phyloP scores from a whole-genome alignment of 495 filamentous ascomycete species.

The Hypoxylon lenormandii region DNA sequence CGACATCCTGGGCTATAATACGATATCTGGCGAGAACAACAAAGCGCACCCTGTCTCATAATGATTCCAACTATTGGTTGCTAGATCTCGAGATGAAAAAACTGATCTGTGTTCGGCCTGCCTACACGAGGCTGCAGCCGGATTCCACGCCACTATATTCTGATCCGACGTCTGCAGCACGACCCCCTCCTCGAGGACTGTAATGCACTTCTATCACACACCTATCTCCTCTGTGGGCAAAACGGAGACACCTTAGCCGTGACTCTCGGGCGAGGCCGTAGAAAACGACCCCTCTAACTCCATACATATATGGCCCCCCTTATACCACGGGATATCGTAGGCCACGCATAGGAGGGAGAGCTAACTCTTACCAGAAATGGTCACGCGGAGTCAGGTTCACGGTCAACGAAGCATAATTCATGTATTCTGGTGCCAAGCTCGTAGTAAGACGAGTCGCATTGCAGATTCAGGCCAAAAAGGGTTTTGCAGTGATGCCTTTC shows the following conservation, averaged over 20 bases:
- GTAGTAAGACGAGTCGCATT: conserved; percentile 47
- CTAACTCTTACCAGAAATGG: conserved; percentile 27
- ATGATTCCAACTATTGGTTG: conserved; percentile 26
- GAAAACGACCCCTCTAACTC: conserved; percentile 1
- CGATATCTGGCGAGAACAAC: conserved; percentile 8
- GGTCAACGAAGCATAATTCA: conserved; percentile 25
- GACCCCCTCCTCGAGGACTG: conserved; percentile 18
- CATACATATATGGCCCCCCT: conserved; percentile 7
- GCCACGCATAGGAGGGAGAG: conserved; percentile 7
- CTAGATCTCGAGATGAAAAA: conserved; percentile 29
- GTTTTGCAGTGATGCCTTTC: conserved; percentile 45
- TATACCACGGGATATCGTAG: conserved; percentile 22
- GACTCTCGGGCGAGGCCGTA: conserved; percentile 19
- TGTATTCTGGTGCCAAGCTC: conserved; percentile 34
- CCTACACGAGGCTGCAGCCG: conserved; percentile 38
- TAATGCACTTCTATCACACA: conserved; percentile 40
- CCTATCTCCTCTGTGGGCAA: conserved; percentile 34
- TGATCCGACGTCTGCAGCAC: conserved; percentile 24
- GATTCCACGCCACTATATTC: conserved; percentile 17
- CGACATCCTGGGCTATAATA: conserved; percentile 37
- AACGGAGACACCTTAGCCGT: conserved; percentile 34
- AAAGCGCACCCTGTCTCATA: conserved; percentile 29
- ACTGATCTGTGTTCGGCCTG: conserved; percentile 21
- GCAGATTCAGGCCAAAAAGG: conserved; percentile 33
- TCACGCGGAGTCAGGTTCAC: conserved; percentile 32